Evolutionary conservation across 495 filamentous ascomycete genomes (phyloP).

Genomic region (Poronia punctata): DNA sequence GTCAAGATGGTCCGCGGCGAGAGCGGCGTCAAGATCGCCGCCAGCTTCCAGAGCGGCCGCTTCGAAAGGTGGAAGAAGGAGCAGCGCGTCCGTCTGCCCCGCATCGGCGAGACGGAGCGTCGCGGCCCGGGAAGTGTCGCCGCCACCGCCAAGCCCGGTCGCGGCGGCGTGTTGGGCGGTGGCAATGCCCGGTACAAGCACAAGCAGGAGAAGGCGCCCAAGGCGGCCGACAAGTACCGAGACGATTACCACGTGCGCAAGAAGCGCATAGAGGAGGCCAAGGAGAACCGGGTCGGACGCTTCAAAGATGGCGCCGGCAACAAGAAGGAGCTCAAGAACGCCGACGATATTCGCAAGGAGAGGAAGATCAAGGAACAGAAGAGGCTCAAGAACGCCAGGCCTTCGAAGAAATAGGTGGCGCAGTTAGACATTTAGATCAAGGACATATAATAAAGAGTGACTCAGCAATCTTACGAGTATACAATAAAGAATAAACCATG

Average conservation of each 20-base stretch:
- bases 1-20: conserved; percentile 81
- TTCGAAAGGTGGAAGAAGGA: conserved; percentile 87
- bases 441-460: no score
- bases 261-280: conserved; percentile 81
- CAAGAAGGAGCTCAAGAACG: conserved; percentile 71
- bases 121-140: conserved; percentile 42
- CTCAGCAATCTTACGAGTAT: no score
- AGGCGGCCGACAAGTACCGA: conserved; percentile 81
- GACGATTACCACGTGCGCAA: conserved; percentile 86
- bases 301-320: conserved; percentile 58
- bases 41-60: conserved; percentile 83
- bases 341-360: conserved; percentile 78
- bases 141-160: conserved; percentile 24
- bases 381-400: conserved; percentile 84
- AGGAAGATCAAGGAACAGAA: conserved; percentile 66
- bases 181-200: conserved; percentile 61
- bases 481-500: conserved; percentile 5
- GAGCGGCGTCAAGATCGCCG: conserved; percentile 90
- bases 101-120: conserved; percentile 73
- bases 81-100: conserved; percentile 71
- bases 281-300: conserved; percentile 70
- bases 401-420: conserved; percentile 52
- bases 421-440: no score
- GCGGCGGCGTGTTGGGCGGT: conserved; percentile 24
- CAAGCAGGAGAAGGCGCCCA: conserved; percentile 76